Conservation (phyloP, 768 basidiomycete species). For the Exidia glandulosa region DNA sequence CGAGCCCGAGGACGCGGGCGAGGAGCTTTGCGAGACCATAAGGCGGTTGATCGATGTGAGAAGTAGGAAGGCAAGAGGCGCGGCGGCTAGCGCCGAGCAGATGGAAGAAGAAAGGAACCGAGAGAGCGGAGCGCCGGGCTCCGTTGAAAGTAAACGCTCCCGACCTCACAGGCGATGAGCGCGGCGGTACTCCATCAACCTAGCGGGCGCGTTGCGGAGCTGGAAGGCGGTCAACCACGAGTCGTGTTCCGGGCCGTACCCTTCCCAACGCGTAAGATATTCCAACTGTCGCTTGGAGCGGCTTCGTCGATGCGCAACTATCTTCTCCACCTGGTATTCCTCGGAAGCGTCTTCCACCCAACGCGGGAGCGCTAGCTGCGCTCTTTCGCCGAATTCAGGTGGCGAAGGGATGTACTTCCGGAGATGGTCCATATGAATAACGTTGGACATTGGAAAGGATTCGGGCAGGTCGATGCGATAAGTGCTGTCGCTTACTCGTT, state of each 20-base stretch:
- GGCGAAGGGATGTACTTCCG: conserved; percentile 11
- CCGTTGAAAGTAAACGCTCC: too few species aligned
- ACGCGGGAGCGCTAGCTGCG: neutral
- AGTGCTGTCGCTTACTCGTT: conserved; percentile 7
- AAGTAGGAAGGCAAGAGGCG: too few species aligned
- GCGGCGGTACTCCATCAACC: neutral
- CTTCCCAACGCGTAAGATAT: conserved; percentile 14
- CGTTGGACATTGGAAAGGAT: neutral
- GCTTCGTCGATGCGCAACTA: neutral
- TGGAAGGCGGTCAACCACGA: conserved; percentile 14
- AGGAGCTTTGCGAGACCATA: too few species aligned
- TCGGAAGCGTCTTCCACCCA: neutral
- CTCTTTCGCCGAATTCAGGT: conserved; percentile 14
- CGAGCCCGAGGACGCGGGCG: too few species aligned
- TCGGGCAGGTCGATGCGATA: neutral
- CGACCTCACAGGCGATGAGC: neutral
- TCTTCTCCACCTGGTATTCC: neutral
- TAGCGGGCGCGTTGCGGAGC: conserved; percentile 12
- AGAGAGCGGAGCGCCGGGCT: too few species aligned
- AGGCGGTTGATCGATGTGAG: too few species aligned
- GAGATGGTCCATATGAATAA: conserved; percentile 17
- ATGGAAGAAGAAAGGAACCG: too few species aligned
- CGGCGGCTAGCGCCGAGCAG: too few species aligned
- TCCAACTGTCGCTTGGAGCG: conserved; percentile 1
- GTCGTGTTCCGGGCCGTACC: conserved; percentile 13